Conservation (phyloP, 768 basidiomycete species). For the Leccinum boreale region DNA sequence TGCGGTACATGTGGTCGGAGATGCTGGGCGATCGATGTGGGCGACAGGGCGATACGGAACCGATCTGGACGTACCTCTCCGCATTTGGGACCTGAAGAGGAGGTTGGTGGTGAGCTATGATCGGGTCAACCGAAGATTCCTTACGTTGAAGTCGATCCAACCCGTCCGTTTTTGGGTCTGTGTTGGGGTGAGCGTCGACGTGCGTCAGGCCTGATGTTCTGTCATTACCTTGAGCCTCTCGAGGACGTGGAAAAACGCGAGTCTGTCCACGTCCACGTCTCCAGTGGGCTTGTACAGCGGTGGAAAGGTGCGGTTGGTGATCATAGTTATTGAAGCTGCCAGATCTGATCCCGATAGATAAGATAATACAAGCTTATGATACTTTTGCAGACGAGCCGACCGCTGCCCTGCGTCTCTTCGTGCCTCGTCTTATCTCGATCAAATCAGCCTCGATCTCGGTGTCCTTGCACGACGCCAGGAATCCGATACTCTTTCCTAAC, state of each 20-base stretch:
- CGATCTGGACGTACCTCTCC: slow-evolving; percentile 57
- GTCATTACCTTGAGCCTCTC: slow-evolving; percentile 79
- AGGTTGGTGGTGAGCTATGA: not conserved
- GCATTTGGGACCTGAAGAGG: slow-evolving; percentile 63
- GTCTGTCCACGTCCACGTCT: slow-evolving; percentile 57
- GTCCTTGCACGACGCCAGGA: slow-evolving; percentile 60
- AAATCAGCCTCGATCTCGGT: slow-evolving; percentile 72
- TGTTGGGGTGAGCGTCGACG: not conserved
- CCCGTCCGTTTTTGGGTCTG: slow-evolving; percentile 95
- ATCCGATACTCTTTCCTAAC: slow-evolving; percentile 67
- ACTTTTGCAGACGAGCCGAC: slow-evolving; percentile 32
- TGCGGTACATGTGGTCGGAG: slow-evolving; percentile 96
- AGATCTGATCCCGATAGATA: slow-evolving; percentile 29
- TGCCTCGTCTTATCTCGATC: slow-evolving; percentile 73
- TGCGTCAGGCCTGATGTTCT: not conserved
- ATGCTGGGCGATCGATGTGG: slow-evolving; percentile 48
- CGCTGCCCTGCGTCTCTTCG: slow-evolving; percentile 47
- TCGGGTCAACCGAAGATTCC: not conserved
- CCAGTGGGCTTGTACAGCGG: slow-evolving; percentile 57
- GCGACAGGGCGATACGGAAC: not conserved
- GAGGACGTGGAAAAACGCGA: slow-evolving; percentile 88
- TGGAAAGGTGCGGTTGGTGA: slow-evolving; percentile 46
- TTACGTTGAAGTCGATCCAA: slow-evolving; percentile 76
- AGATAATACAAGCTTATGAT: slow-evolving; percentile 26
- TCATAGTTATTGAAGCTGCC: not conserved